Base-by-base conservation (phyloP, 1,284 basidiomycete genomes). In the Trichosporon coremiiforme region DNA sequence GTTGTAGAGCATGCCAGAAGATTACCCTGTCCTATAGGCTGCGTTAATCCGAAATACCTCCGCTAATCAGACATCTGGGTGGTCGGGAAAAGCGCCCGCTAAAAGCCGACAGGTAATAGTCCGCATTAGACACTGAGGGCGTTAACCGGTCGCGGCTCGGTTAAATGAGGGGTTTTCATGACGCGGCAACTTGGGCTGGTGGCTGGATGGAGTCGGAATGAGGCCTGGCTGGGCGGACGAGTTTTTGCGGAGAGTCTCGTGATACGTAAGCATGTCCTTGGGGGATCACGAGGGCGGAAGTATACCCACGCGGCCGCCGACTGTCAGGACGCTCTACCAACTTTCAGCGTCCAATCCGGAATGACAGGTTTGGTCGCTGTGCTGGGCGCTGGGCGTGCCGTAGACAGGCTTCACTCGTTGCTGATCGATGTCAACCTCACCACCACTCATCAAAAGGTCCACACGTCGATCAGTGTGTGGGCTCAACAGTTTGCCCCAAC, bases 1-100 rank as follows among this genome's bases (percentile, higher is more conserved):
- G 25, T 20, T 57, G 22, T 57, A 20, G 53, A 57, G 53, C 53
- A 57, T 57, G 53, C 53, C 53, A 57, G 53, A 57, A 57, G 31
- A 31, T 29, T 38, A 38, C 36, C 36, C 36, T 38, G 36, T 7
- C 20, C 7, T 15, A 12, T 55, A 35, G 20, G 15, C 13, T 7
- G 12, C 36, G 36, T 45, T 64, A 50, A 17, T 65, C 47, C 45
- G 20, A 38, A 47, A 25, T 47, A 31, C 64, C 41, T 65, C 64
- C 53, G 53, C 53, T 57, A 57, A 57, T 57, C 53, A 38, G 36
- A 36, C 36, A 13, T 13, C 10, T 13, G 20, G 4, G 20, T 20
- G 53, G 13, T 57, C 53, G 53, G 53, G 25, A 57, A 57, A 57
- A 57, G 53, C 13, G 53, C 13, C 53, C 53, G 53, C 53, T 45